Evolutionary conservation across 192 early-diverging fungal species (phyloP).

Genomic region (Coemansia sp.): DNA sequence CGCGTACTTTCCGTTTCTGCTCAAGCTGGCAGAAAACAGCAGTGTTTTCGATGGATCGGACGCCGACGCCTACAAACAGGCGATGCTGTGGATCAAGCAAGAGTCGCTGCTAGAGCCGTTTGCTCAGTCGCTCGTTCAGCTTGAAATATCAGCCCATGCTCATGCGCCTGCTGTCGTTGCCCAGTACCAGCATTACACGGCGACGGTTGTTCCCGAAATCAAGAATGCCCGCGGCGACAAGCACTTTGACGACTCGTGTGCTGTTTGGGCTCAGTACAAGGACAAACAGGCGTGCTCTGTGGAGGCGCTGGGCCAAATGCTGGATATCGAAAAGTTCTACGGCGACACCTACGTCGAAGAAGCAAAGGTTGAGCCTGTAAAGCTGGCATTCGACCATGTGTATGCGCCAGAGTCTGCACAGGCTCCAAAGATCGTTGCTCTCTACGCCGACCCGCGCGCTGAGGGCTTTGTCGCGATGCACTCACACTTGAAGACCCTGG

Average conservation of each 20-base stretch:
- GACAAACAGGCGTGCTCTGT: constrained; percentile 64
- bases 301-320: constrained; percentile 40
- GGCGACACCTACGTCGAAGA: constrained; percentile 32
- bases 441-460: constrained; percentile 75
- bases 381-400: constrained; percentile 63
- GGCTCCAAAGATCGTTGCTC: constrained; percentile 40
- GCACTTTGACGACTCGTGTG: constrained; percentile 59
- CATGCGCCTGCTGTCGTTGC: constrained; percentile 79
- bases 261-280: constrained; percentile 67
- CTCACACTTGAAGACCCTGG: constrained; percentile 47
- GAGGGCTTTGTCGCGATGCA: constrained; percentile 60
- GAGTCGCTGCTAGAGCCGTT: constrained; percentile 41
- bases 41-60: constrained; percentile 23
- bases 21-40: constrained; percentile 49
- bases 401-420: constrained; percentile 8
- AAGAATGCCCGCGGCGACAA: constrained; percentile 33
- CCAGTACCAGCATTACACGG: constrained; percentile 76
- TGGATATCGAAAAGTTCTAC: constrained; percentile 43
- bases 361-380: constrained; percentile 20
- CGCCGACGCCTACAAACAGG: constrained; percentile 50
- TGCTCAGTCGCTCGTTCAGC: constrained; percentile 59
- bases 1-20: constrained; percentile 62
- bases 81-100: constrained; percentile 51
- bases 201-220: constrained; percentile 59
- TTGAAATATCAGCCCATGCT: constrained; percentile 65